These are phyloP conservation scores for Chlorella sp. DNA, from an alignment of 139 green algal species.

Conservation along the genomic window DNA sequence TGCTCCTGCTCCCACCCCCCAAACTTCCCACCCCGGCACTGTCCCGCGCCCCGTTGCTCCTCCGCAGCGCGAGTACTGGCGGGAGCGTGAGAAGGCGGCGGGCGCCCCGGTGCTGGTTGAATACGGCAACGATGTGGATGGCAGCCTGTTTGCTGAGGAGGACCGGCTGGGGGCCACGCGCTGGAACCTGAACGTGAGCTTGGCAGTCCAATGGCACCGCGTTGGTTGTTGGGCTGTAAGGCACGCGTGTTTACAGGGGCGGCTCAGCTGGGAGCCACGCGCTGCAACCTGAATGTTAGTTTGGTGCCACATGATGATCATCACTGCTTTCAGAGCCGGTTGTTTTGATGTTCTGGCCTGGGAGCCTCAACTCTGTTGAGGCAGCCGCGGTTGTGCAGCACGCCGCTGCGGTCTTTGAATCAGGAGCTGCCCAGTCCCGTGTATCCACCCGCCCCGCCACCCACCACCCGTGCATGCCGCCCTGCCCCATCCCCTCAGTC, in stretches of 20 bases:
- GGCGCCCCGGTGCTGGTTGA: constrained; percentile 36
- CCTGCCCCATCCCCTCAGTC: constrained; percentile 25
- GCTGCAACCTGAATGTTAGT: neutral
- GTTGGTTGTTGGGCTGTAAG: neutral
- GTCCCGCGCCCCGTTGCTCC: neutral
- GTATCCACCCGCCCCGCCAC: neutral
- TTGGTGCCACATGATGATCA: neutral
- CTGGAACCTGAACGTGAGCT: constrained; percentile 72
- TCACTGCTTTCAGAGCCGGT: too few species aligned
- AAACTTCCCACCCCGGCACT: neutral
- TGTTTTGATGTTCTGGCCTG: too few species aligned
- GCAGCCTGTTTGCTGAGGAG: constrained; percentile 62
- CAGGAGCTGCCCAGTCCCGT: too few species aligned
- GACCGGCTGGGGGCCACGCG: constrained; percentile 53
- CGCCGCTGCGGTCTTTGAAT: too few species aligned
- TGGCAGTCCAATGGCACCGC: neutral
- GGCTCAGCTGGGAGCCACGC: neutral
- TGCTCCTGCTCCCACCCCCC: neutral
- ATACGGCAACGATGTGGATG: constrained; percentile 84
- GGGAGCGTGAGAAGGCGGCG: constrained; percentile 4
- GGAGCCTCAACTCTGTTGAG: too few species aligned
- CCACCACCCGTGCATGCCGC: neutral
- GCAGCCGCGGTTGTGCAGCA: too few species aligned
- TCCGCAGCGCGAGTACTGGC: constrained; percentile 70
- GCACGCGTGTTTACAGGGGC: neutral